A percentile compares a stretch with the other conserved stretches of the same genome.
phyloP scores from a whole-genome alignment of 2,329 filamentous ascomycete species.

The Neophaeococcomyces aloes region DNA sequence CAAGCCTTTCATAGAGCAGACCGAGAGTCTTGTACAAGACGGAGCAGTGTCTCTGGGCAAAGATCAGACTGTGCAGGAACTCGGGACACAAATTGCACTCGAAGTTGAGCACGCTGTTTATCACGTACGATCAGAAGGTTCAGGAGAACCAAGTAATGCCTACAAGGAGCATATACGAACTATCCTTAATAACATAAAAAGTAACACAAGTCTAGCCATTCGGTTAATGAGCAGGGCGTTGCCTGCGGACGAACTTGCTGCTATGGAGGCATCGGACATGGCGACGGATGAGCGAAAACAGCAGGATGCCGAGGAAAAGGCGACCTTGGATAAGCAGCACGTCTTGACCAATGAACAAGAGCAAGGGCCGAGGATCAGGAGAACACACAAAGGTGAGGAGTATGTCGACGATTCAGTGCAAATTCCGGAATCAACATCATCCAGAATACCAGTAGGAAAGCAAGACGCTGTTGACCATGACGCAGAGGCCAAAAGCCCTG shows the following conservation, averaged over 20 bases:
- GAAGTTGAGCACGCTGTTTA: slow-evolving; percentile 65
- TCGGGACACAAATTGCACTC: slow-evolving; percentile 61
- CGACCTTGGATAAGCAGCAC: slow-evolving; percentile 52
- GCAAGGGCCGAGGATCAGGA: slow-evolving; percentile 65
- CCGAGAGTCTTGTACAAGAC: slow-evolving; percentile 57
- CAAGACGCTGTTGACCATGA: slow-evolving; percentile 15
- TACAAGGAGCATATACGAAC: slow-evolving; percentile 60
- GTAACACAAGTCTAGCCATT: slow-evolving; percentile 67
- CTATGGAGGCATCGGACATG: slow-evolving; percentile 83
- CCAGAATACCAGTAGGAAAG: slow-evolving; percentile 34
- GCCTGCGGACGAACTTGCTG: slow-evolving; percentile 64
- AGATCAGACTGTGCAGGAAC: slow-evolving; percentile 51
- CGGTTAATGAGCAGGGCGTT: slow-evolving; percentile 64
- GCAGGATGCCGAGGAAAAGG: slow-evolving; percentile 45
- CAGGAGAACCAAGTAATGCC: slow-evolving; percentile 43
- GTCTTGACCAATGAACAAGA: slow-evolving; percentile 64
- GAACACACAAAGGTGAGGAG: slow-evolving; percentile 93
- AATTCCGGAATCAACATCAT: slow-evolving; percentile 39
- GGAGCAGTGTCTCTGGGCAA: slow-evolving; percentile 53
- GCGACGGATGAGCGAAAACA: slow-evolving; percentile 78
- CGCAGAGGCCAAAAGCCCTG: slow-evolving; percentile 29
- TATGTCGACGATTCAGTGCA: slow-evolving; percentile 64
- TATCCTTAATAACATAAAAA: slow-evolving; percentile 78
- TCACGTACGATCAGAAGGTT: slow-evolving; percentile 39
- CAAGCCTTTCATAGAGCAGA: slow-evolving; percentile 56